Percentiles rank a stretch among this genome's conserved stretches.
Conservation (phyloP, 169 alveolate genomes). For the Babesia microti region DNA sequence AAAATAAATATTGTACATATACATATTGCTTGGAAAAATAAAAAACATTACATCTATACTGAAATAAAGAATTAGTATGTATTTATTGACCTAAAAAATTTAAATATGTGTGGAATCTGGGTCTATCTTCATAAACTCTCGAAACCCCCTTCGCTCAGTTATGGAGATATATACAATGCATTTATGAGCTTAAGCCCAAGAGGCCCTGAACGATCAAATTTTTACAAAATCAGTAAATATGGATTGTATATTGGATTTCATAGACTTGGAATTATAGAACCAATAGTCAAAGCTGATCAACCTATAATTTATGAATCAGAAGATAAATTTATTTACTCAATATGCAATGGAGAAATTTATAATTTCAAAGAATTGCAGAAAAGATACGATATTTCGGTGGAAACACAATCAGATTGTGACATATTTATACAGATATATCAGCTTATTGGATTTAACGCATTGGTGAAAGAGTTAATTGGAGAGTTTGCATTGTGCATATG, state of each 20-base stretch:
- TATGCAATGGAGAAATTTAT: conserved; percentile 52
- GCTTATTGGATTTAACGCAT: no score
- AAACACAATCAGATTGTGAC: conserved; percentile 22
- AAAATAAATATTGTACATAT: no score
- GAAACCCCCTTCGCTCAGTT: no score
- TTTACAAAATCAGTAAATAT: conserved; percentile 38
- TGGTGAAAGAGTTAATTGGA: conserved; percentile 13
- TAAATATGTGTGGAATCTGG: no score
- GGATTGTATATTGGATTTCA: conserved; percentile 23
- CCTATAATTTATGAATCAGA: conserved; percentile 36
- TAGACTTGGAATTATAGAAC: conserved; percentile 2
- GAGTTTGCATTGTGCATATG: conserved; percentile 27
- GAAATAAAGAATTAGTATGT: no score
- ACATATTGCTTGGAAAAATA: no score
- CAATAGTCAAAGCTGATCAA: conserved; percentile 1
- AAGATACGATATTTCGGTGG: conserved; percentile 1
- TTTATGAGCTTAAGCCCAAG: no score
- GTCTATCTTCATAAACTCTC: no score
- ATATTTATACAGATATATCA: conserved; percentile 18
- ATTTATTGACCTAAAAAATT: no score
- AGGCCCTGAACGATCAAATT: conserved; percentile 2
- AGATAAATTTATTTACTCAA: conserved; percentile 25
- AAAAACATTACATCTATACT: no score
- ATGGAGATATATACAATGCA: no score
- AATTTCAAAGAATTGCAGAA: conserved; percentile 34